Evolutionary conservation across 306 rosid genomes (phyloP), one percentile per base, ranked within the genome.

Genomic region (Ammopiptanthus mongolicus): DNA sequence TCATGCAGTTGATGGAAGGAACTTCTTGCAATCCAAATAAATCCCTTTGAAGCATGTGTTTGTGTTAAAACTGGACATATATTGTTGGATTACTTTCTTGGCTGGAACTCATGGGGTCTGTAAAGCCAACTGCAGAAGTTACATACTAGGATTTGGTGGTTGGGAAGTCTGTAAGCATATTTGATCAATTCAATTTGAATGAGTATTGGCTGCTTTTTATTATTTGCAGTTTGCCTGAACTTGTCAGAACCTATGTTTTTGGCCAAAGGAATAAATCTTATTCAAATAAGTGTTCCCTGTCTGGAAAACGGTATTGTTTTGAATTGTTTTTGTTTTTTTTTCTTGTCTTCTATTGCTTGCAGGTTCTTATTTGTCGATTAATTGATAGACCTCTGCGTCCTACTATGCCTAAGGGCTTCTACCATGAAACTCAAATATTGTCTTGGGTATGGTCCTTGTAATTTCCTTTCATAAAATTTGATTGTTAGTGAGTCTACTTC

Each of bases 341-440:
- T 14, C 28, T 80, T 58, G 66, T 42, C 77, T 82, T 48, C 53
- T 77, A 18, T 69, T 89, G 65, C 74, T 29, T 65, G 88, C 91
- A 95, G 98, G 98, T 95, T 90, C 97, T 91, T 76, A 90, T 88
- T 46, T 95, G 97, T 87, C 88, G 98, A 87, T 89, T 95, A 86
- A 92, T 95, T 74, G 98, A 95, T 84, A 86, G 98, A 87, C 97
- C 98, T 61, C 74, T 95, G 58, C 98, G 98, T 67, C 97, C 98
- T 72, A 90, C 91, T n/a, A 91, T 95, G 94, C 91, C 83, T 25
- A 87, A 90, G 75, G 98, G 98, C 69, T 95, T 95, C 87, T 90
- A 90, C 88, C 87, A 95, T 78, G 98, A 95, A 82, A 95, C 97
- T 55, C 98, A 95, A 77, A 86, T 95, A 86, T 85, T 91, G 62